Base-by-base conservation (phyloP, 73 alveolate species). In the Tetrahymena borealis region DNA sequence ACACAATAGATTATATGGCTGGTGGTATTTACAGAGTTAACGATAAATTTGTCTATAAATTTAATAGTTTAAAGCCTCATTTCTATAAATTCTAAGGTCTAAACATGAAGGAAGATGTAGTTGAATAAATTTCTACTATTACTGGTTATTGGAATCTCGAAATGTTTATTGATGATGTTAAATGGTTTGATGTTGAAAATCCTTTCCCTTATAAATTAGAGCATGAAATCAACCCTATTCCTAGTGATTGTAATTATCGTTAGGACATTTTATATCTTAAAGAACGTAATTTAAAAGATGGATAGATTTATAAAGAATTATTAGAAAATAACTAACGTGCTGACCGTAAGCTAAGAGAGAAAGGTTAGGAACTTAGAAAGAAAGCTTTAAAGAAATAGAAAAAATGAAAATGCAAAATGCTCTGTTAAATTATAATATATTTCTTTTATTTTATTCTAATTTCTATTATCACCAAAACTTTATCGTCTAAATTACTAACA, bases 241-340 rank as follows among this genome's bases (percentile, higher is more conserved):
- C 97, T 10, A 92, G 96, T 36, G 97, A 94, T 40, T 78, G 96
- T 39, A 91, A 90, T 40, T 91, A 40, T 38, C 90, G 97, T 36
- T 35, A 85, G 36, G 97, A 94, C 43, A 90, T 94, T 0, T 33
- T 93, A 60, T 93, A 85, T 35, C 91, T 91, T 78, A 93, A 93
- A 90, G 90, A 79, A 38, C 90, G 93, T 35, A 90, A 93, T 40
- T 93, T 93, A 41, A 92, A 93, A 79, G 91, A 93, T 39, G 90
- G 93, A 28, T 90, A 93, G 41, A 33, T 15, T 28, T 93, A 92
- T 90, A 93, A 93, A 36, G 95, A 93, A 40, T 33, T 33, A 1
- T 90, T 93, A 28, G 95, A 93, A 90, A 93, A 79, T 31, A 18
- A 79, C 32, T 24, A 93, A 85, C 90, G 95, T 38, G 38, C 90